phyloP scores from a whole-genome alignment of 2,329 filamentous ascomycete genomes.

The Chaetomium sp. region DNA sequence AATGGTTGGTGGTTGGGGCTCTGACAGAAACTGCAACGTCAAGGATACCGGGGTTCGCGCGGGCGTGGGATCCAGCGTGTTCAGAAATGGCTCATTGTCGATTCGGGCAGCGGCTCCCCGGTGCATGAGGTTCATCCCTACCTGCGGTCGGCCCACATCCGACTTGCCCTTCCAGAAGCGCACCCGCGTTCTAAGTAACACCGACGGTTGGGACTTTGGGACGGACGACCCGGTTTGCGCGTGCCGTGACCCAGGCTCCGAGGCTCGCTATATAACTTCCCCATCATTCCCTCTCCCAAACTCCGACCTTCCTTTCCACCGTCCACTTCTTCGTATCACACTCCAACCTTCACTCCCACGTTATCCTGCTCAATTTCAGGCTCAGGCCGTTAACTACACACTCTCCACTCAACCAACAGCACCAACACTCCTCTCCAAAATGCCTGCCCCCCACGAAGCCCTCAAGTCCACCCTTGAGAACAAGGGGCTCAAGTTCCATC shows the following conservation, averaged over 20 bases:
- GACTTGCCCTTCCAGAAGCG: slow-evolving; percentile 16
- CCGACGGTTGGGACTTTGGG: not conserved
- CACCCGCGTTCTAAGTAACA: slow-evolving; percentile 9
- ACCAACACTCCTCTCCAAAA: slow-evolving; percentile 19
- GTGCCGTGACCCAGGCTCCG: slow-evolving; percentile 4
- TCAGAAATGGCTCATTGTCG: slow-evolving; percentile 27
- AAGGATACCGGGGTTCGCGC: slow-evolving; percentile 18
- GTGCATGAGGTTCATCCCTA: slow-evolving; percentile 8
- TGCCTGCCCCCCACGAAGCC: slow-evolving; percentile 28
- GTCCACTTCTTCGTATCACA: not conserved
- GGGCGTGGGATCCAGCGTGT: slow-evolving; percentile 3
- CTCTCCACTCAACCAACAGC: not conserved
- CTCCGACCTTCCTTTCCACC: slow-evolving; percentile 12
- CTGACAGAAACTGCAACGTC: slow-evolving; percentile 19
- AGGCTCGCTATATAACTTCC: slow-evolving; percentile 18
- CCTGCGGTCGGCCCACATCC: slow-evolving; percentile 19
- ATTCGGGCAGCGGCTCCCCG: slow-evolving; percentile 5
- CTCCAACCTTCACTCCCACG: not conserved
- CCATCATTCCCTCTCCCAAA: not conserved
- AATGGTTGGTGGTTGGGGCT: slow-evolving; percentile 11
- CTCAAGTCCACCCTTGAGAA: slow-evolving; percentile 42
- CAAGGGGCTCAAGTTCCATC: slow-evolving; percentile 49
- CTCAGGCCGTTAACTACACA: not conserved
- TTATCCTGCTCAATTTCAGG: not conserved
- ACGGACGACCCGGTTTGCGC: not conserved